Base-by-base conservation (phyloP, 2,329 filamentous ascomycete species). In the Xylariales sp. region DNA sequence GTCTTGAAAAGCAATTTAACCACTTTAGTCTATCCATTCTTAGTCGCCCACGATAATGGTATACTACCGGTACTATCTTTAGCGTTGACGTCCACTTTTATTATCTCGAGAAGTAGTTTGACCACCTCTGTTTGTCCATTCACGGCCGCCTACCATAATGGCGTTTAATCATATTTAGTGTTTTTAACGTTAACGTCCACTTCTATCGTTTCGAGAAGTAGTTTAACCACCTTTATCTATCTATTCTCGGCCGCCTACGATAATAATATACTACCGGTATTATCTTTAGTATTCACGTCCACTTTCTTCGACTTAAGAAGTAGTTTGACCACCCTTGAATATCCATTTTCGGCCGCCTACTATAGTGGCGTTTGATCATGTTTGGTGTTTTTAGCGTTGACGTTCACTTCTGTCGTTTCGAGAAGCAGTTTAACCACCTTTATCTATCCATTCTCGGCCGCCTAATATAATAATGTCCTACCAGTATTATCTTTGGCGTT, bases 301-400 rank as follows among this genome's bases (percentile, higher is more conserved):
- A n/a, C 25, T n/a, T n/a, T n/a, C 25, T 28, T n/a, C n/a, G n/a
- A 8, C 25, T 28, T n/a, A n/a, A 40, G 38, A 5, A 33, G 16
- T 19, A 40, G n/a, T 20, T 16, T 31, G 18, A 40, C 25, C 8
- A 28, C 25, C 8, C 8, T n/a, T 31, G 16, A 20, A 9, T 42
- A 15, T 12, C 39, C 39, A 4, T 19, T 12, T 31, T 22, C 7
- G 11, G 31, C 39, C n/a, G 31, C 39, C n/a, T 15, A 27, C 6
- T 15, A 36, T 14, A 42, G 31, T 15, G 20, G 39, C 22, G 39
- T 42, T 31, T 12, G 40, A 8, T 12, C 27, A n/a, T 22, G 15
- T n/a, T n/a, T n/a, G 4, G 8, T 2, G 9, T 15, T 11, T 1
- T 20, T 15, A 18, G 4, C 25, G 10, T 18, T 3, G 11, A 10